Evolutionary conservation across 2,329 filamentous ascomycete genomes (phyloP).

Genomic region (Sphaceloma murrayae): DNA sequence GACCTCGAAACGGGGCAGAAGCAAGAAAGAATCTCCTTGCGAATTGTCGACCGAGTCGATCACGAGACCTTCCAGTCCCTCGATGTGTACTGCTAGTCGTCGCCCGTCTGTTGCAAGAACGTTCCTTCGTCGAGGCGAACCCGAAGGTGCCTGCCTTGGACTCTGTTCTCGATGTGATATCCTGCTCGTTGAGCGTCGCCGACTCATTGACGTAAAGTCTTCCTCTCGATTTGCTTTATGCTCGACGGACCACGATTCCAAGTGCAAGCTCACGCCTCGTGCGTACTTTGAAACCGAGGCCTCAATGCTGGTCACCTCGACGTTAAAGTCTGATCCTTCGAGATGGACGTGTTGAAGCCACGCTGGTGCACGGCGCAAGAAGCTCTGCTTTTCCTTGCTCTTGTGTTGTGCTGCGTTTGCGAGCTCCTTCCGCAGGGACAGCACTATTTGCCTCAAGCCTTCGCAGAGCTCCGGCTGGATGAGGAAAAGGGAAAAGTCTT

Average conservation of each 20-base stretch:
- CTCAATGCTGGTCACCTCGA: slow-evolving; percentile 86
- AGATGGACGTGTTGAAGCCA: slow-evolving; percentile 81
- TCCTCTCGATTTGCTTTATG: slow-evolving; percentile 69
- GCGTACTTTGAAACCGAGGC: slow-evolving; percentile 70
- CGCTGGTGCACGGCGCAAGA: slow-evolving; percentile 66
- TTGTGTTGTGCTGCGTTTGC: slow-evolving; percentile 29
- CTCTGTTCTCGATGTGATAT: slow-evolving; percentile 46
- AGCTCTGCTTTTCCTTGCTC: slow-evolving; percentile 45
- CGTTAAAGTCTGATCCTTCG: slow-evolving; percentile 77
- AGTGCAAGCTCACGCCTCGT: slow-evolving; percentile 72
- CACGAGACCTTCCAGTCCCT: slow-evolving; percentile 80
- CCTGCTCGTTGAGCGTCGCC: slow-evolving; percentile 67
- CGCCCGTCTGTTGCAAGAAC: slow-evolving; percentile 55
- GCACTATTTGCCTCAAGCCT: slow-evolving; percentile 82
- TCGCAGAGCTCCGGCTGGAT: slow-evolving; percentile 86
- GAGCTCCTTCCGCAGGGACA: slow-evolving; percentile 65
- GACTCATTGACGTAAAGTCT: slow-evolving; percentile 43
- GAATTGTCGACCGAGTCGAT: slow-evolving; percentile 78
- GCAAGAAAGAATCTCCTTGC: slow-evolving; percentile 77
- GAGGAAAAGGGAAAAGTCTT: slow-evolving; percentile 82
- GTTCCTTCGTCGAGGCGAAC: slow-evolving; percentile 41
- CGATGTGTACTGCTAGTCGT: slow-evolving; percentile 67
- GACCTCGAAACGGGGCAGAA: slow-evolving; percentile 76
- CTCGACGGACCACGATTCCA: slow-evolving; percentile 80
- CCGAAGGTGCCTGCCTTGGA: neutral